A percentile compares a stretch with the other conserved stretches of the same genome.
These are phyloP conservation scores for Tetrapyrgos nigripes DNA, from an alignment of 1,284 basidiomycete species.

Conservation along the genomic window DNA sequence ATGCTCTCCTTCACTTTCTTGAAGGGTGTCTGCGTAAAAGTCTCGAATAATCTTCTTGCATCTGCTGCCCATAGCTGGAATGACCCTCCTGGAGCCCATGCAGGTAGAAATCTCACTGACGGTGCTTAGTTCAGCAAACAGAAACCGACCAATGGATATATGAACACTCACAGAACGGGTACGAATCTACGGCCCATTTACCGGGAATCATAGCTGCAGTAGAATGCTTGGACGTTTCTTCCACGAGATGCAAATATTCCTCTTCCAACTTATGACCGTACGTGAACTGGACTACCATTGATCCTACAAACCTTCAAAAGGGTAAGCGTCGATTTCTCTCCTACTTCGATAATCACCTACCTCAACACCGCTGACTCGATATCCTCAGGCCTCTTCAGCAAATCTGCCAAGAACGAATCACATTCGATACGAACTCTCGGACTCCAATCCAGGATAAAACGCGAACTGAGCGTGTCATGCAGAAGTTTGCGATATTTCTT, in stretches of 20 bases:
- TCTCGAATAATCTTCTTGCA: not conserved
- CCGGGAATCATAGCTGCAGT: not conserved
- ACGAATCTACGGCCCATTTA: not conserved
- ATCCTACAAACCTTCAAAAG: not conserved
- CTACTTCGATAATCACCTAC: not conserved
- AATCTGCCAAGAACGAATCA: not conserved
- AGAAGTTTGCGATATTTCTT: constrained; percentile 3
- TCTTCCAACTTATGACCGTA: constrained; percentile 5
- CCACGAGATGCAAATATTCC: not conserved
- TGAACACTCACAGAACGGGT: constrained; percentile 1
- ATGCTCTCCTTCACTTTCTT: not conserved
- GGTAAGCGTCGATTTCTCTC: not conserved
- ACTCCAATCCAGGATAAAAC: not conserved
- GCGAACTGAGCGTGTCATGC: not conserved
- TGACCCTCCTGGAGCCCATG: constrained; percentile 1
- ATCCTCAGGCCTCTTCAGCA: not conserved
- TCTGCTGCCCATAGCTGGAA: constrained; percentile 4
- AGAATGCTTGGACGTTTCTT: not conserved
- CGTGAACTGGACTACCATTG: constrained; percentile 5
- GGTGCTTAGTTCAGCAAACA: not conserved
- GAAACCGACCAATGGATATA: too few relatives aligned
- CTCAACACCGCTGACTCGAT: not conserved
- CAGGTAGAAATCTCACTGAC: not conserved
- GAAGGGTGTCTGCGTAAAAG: not conserved
- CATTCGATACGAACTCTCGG: not conserved